Base-by-base conservation (phyloP, 1,139 yeast species). In the Arxiozyma slooffiae region DNA sequence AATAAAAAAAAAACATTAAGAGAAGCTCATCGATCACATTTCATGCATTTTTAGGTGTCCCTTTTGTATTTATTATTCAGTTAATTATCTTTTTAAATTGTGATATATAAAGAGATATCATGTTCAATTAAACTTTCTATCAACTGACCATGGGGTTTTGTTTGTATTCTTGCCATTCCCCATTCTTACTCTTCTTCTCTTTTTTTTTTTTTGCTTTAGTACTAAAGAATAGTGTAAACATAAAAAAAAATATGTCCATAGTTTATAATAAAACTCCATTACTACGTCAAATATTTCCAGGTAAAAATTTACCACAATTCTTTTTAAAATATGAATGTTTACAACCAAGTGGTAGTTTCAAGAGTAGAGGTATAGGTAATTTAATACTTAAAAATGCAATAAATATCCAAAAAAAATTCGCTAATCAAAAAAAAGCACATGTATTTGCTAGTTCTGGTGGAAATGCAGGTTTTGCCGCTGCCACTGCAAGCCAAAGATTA, bases 391-490 rank as follows among this genome's bases (percentile, higher is more conserved):
- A 62, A 41, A 64, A 69, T 7, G 60, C 67, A 9, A 61, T 38
- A 23, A 55, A 48, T n/a, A 53, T 56, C 14, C 50, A 58, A 20
- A 46, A 57, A 9, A 54, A 48, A 55, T n/a, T n/a, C n/a, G n/a
- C n/a, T n/a, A 45, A 48, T 4, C 47, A 49, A 6, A 55, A 50
- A 30, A 61, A 64, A 39, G 71, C 77, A 36, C 76, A 74, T 37
- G 79, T 82, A 6, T 78, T 74, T 62, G 75, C 84, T 7, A 79
- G 85, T 26, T 80, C 86, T n/a, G 90, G 89, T 11, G 90, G 90
- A 0, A 84, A 83, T 61, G 90, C 92, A 0, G 90, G 90, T 0
- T 68, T 81, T 47, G 90, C 90, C 0, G 85, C 85, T 1, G 86
- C 88, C 0, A 75, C 75, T 49, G 79, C 84, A 41, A 78, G 83